A percentile compares a stretch with the other conserved stretches of the same genome.
Evolutionary conservation across 305 asterid species (phyloP).

Genomic region (Lippia alba): DNA sequence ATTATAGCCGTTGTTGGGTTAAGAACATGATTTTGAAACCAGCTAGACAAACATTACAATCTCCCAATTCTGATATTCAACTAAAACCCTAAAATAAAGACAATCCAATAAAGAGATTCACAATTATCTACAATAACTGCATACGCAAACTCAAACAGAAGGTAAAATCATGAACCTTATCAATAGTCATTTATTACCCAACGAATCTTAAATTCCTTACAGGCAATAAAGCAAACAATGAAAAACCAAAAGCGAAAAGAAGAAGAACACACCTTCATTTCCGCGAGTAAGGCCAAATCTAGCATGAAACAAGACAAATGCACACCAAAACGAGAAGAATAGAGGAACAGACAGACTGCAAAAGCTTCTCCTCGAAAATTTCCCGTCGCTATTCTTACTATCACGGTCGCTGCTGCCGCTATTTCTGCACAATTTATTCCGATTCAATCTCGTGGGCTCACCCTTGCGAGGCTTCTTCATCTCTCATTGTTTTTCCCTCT

Average conservation of each 20-base stretch:
- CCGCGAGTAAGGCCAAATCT: conserved; percentile 63
- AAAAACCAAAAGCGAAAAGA: neutral
- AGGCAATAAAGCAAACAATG: conserved; percentile 14
- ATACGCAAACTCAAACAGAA: neutral
- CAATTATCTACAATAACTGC: conserved; percentile 5
- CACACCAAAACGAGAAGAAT: conserved; percentile 65
- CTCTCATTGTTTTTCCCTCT: conserved; percentile 43
- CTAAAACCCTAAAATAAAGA: conserved; percentile 1
- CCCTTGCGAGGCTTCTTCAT: conserved; percentile 56
- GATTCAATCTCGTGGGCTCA: conserved; percentile 40
- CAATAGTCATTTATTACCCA: conserved; percentile 6
- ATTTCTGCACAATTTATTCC: conserved; percentile 36
- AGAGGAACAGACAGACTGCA: conserved; percentile 56
- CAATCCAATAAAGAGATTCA: conserved; percentile 8
- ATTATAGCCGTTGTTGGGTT: conserved; percentile 23
- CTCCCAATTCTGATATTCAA: too few relatives aligned
- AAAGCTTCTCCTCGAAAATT: conserved; percentile 40
- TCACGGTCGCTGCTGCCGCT: conserved; percentile 24
- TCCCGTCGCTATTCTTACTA: conserved; percentile 24
- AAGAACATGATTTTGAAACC: conserved; percentile 20
- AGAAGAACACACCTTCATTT: conserved; percentile 56
- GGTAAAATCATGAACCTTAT: neutral
- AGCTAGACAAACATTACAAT: neutral
- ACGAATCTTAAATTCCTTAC: conserved; percentile 19
- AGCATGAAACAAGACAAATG: conserved; percentile 55